Percentiles rank a stretch among this genome's conserved stretches.
phyloP scores from a whole-genome alignment of 495 filamentous ascomycete species.

The Extremus antarcticus region DNA sequence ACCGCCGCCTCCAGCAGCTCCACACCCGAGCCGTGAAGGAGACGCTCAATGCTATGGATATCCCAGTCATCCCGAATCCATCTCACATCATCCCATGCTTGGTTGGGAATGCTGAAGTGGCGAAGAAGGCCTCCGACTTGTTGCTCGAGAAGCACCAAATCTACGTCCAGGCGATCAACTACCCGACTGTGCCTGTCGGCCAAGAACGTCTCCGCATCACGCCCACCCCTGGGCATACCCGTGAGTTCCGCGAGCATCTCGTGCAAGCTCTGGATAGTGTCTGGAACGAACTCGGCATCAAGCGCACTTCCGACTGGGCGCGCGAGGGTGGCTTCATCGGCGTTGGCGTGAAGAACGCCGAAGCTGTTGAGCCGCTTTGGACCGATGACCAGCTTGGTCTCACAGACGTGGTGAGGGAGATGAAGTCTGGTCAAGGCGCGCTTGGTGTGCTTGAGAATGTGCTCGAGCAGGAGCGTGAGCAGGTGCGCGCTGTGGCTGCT shows the following conservation, averaged over 20 bases:
- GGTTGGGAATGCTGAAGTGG: conserved; percentile 89
- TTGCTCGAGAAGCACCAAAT: conserved; percentile 79
- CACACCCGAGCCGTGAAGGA: conserved; percentile 90
- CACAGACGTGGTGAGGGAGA: conserved; percentile 38
- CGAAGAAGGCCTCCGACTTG: conserved; percentile 79
- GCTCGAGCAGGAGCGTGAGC: conserved; percentile 28
- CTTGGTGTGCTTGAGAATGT: conserved; percentile 20
- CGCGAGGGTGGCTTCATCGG: conserved; percentile 84
- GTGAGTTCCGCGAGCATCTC: conserved; percentile 70
- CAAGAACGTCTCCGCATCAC: conserved; percentile 94
- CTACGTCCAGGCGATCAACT: conserved; percentile 98
- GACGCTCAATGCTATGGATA: conserved; percentile 60
- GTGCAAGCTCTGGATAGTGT: conserved; percentile 77
- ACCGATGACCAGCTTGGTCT: conserved; percentile 75
- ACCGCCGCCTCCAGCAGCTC: conserved; percentile 82
- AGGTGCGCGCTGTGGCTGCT: conserved; percentile 32
- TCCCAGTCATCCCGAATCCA: conserved; percentile 97
- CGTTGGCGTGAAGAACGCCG: conserved; percentile 59
- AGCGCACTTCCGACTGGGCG: conserved; percentile 85
- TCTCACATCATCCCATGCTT: conserved; percentile 91
- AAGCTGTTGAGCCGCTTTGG: conserved; percentile 62
- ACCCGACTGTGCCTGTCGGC: conserved; percentile 91
- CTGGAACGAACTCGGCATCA: conserved; percentile 78
- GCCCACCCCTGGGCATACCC: conserved; percentile 83
- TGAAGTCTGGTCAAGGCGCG: conserved; percentile 37